These are phyloP conservation scores for Puccinia triticina DNA, from an alignment of 1,284 basidiomycete genomes.

Conservation along the genomic window DNA sequence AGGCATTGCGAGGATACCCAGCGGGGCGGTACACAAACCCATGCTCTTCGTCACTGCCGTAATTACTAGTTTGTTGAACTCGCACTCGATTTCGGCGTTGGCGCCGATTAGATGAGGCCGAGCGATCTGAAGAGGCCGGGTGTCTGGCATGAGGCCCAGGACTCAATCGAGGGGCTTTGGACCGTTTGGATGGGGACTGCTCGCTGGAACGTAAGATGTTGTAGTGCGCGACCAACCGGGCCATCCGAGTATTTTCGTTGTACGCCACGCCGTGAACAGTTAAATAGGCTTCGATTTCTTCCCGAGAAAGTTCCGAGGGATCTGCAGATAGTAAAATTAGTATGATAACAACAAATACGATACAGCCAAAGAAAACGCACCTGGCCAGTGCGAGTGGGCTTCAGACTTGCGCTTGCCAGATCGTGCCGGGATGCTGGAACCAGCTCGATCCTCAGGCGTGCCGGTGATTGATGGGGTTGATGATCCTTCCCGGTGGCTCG, in stretches of 20 bases:
- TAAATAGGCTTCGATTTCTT: not conserved
- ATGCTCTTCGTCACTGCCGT: not conserved
- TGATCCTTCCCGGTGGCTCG: not conserved
- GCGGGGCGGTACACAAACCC: conserved; percentile 12
- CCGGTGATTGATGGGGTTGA: not conserved
- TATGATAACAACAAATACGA: not conserved
- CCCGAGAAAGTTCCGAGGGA: not conserved
- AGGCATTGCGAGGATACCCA: not conserved
- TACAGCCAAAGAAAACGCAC: not conserved
- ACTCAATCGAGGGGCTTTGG: not conserved
- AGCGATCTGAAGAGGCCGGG: too few species aligned
- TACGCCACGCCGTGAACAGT: not conserved
- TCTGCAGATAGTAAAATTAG: not conserved
- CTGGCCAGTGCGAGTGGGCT: conserved; percentile 11
- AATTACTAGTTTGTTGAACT: not conserved
- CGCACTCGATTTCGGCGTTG: not conserved
- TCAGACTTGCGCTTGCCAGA: not conserved
- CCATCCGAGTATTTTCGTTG: not conserved
- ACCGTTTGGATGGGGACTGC: not conserved
- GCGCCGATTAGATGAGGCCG: not conserved
- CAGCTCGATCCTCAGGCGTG: not conserved
- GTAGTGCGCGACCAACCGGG: not conserved
- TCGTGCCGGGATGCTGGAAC: not conserved
- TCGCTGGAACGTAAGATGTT: not conserved
- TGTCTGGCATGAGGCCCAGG: too few species aligned